Base-by-base conservation (phyloP, 2,329 filamentous ascomycete genomes). In the Pyrenochaeta sp. region DNA sequence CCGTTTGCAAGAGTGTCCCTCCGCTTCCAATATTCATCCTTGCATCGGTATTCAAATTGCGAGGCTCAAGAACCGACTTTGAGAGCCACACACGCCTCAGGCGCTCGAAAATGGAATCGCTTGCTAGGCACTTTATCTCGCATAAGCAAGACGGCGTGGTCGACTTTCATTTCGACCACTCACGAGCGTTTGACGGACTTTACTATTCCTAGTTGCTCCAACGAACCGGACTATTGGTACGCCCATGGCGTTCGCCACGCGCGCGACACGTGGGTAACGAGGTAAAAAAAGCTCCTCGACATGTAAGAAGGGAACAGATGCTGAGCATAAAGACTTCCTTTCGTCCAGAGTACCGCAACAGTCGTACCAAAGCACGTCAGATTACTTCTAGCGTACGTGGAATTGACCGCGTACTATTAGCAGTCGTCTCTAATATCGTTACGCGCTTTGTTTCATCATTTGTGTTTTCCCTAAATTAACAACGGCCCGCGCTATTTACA, bases 21-120 rank as follows among this genome's bases (percentile, higher is more conserved):
- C 19, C 28, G 27, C 43, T 37, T 50, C 32, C 48, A 59, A 54
- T 55, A 56, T 50, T 52, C 13, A 58, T 50, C 61, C 57, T 46
- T 59, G 61, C 54, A 54, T 59, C 59, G 59, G 58, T 42, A 57
- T 50, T 43, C 50, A 59, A 55, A 46, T 24, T 43, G 39, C 61
- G 52, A 51, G 52, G 51, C 9, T 30, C 25, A 48, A 34, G 28
- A 34, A 10, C 8, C 22, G 30, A 15, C 13, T 5, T 10, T 7
- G 15, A n/a, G 37, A 19, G 22, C 39, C 10, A 36, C 37, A 43
- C 25, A 46, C 36, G 51, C 45, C 40, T 50, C 48, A 9, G 5
- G 8, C 12, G 24, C 15, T 30, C 25, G 10, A 28, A 52, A 32
- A 25, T 5, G 50, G 50, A 13, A 28, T 1, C 5, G 40, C 27